Evolutionary conservation across 2,329 filamentous ascomycete species (phyloP).

Genomic region (Dactylellina cionopaga): DNA sequence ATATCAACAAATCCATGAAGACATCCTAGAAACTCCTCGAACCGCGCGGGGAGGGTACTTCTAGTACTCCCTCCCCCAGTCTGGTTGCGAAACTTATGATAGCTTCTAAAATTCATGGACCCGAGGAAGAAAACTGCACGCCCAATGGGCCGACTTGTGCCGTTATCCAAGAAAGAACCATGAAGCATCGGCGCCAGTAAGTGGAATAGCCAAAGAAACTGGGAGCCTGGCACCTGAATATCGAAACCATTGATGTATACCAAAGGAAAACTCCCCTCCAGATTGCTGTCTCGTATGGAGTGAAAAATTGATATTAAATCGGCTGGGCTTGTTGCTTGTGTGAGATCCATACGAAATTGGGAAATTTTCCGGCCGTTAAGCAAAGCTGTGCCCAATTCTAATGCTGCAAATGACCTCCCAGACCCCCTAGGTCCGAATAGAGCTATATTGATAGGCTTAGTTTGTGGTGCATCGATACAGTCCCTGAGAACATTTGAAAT

Average conservation of each 20-base stretch:
- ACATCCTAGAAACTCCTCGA: slow-evolving; percentile 39
- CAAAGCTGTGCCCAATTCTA: slow-evolving; percentile 19
- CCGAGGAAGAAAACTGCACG: slow-evolving; percentile 41
- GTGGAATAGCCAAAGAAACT: slow-evolving; percentile 33
- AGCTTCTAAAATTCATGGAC: slow-evolving; percentile 29
- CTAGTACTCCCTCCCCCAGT: slow-evolving; percentile 7
- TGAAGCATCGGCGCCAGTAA: slow-evolving; percentile 29
- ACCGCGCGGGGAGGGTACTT: slow-evolving; percentile 1
- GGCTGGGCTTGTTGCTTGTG: slow-evolving; percentile 3
- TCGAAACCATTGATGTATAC: slow-evolving; percentile 46
- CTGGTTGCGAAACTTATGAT: slow-evolving; percentile 35
- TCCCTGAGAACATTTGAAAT: slow-evolving; percentile 31
- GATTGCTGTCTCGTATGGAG: slow-evolving; percentile 40
- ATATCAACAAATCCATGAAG: slow-evolving; percentile 44
- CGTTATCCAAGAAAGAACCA: slow-evolving; percentile 31
- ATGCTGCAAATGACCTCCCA: slow-evolving; percentile 26
- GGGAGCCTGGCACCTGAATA: slow-evolving; percentile 12
- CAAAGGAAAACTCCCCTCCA: slow-evolving; percentile 30
- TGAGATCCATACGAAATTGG: slow-evolving; percentile 33
- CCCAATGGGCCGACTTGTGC: slow-evolving; percentile 30
- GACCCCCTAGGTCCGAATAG: slow-evolving; percentile 30
- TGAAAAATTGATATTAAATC: slow-evolving; percentile 30
- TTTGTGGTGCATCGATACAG: slow-evolving; percentile 39
- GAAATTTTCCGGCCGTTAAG: slow-evolving; percentile 16
- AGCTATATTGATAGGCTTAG: slow-evolving; percentile 35